These are phyloP conservation scores for Rhizoclosmatium globosum DNA, from an alignment of 192 early-diverging fungal genomes.

Conservation along the genomic window DNA sequence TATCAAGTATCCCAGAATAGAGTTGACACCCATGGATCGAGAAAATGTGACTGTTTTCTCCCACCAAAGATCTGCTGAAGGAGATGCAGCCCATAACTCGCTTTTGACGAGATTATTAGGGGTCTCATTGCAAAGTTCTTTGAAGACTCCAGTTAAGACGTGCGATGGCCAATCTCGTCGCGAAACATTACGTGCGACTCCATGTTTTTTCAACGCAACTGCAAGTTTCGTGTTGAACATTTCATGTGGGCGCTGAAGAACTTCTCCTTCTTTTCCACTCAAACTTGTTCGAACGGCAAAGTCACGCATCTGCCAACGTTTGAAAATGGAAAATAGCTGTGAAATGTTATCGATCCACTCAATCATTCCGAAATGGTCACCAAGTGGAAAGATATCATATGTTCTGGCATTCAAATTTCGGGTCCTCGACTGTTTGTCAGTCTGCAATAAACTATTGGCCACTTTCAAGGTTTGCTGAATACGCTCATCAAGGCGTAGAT, in stretches of 20 bases:
- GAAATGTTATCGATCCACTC: conserved; percentile 91
- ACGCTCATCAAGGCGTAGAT: conserved; percentile 91
- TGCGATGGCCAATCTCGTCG: conserved; percentile 75
- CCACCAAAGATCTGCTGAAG: conserved; percentile 46
- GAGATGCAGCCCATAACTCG: conserved; percentile 70
- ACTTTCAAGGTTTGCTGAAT: conserved; percentile 82
- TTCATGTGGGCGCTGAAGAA: conserved; percentile 48
- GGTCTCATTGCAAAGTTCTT: conserved; percentile 69
- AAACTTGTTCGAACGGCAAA: conserved; percentile 62
- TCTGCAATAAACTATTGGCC: conserved; percentile 64
- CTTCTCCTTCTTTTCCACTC: conserved; percentile 41
- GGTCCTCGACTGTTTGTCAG: conserved; percentile 53
- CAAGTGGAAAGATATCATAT: conserved; percentile 88
- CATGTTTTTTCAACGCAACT: conserved; percentile 61
- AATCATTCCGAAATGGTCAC: conserved; percentile 89
- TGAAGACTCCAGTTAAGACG: conserved; percentile 64
- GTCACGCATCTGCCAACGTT: conserved; percentile 80
- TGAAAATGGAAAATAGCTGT: conserved; percentile 80
- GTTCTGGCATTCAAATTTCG: conserved; percentile 58
- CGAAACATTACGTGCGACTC: conserved; percentile 59
- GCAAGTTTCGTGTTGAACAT: conserved; percentile 51
- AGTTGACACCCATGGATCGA: conserved; percentile 65
- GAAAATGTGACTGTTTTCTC: conserved; percentile 50
- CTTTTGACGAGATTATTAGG: conserved; percentile 70
- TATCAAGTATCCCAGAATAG: conserved; percentile 70